A percentile compares a stretch with the other conserved stretches of the same genome.
Conservation (phyloP, 179 eudicot genomes). For the Carnegiea gigantea region DNA sequence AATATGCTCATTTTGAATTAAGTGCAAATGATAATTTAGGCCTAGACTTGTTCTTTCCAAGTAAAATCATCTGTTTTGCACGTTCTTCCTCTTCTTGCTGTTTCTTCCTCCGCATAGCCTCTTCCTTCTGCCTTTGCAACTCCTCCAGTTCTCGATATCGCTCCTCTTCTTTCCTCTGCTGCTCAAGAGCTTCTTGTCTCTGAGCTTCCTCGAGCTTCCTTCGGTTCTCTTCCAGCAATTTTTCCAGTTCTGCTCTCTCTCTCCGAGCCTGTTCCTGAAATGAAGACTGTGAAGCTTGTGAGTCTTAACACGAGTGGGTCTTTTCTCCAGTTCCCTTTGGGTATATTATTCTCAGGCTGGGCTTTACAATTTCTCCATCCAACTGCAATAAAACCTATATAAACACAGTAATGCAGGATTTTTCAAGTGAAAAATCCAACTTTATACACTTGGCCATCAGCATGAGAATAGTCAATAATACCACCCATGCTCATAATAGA, state of each 20-base stretch:
- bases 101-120: constrained; percentile 78
- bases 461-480: not conserved
- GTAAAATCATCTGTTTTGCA: constrained; percentile 64
- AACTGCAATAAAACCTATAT: not conserved
- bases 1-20: constrained; percentile 51
- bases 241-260: constrained; percentile 79
- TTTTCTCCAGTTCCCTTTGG: not conserved
- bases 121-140: constrained; percentile 84
- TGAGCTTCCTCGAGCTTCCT: constrained; percentile 83
- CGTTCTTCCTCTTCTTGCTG: constrained; percentile 92
- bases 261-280: constrained; percentile 68
- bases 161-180: constrained; percentile 76
- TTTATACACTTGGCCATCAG: not conserved
- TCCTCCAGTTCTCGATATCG: constrained; percentile 85
- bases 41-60: constrained; percentile 93
- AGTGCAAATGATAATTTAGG: constrained; percentile 88
- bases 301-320: not conserved
- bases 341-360: not conserved
- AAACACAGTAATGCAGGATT: no score
- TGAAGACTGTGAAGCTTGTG: constrained; percentile 6
- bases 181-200: constrained; percentile 79
- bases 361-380: not conserved
- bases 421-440: not conserved
- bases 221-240: constrained; percentile 73
- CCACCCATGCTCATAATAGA: no score